Evolutionary conservation across 1,284 basidiomycete species (phyloP).

Genomic region (Phlebopus sp.): DNA sequence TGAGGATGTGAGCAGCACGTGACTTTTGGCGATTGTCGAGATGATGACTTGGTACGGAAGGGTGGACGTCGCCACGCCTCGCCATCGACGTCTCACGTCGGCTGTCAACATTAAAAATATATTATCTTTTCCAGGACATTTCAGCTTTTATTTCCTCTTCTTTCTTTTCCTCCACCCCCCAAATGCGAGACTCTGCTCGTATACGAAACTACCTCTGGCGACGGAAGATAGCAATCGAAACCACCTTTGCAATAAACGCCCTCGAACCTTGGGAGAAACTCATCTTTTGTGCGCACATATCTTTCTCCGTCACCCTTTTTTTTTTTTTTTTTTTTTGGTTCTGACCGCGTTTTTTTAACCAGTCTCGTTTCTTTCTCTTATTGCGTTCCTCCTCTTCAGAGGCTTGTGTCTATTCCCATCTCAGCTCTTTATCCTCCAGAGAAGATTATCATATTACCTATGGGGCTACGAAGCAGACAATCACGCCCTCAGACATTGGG

Average conservation of each 20-base stretch:
- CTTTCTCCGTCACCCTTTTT: not conserved
- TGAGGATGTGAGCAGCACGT: conserved; percentile 9
- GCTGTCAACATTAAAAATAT: conserved; percentile 5
- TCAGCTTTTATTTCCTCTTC: not conserved
- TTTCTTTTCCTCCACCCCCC: not conserved
- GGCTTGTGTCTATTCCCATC: conserved; percentile 29
- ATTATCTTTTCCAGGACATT: not conserved
- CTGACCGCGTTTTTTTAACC: conserved; percentile 1
- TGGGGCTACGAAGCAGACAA: conserved; percentile 29
- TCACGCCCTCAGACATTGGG: conserved; percentile 30
- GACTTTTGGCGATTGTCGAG: not conserved
- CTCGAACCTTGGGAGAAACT: conserved; percentile 62
- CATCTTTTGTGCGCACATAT: conserved; percentile 46
- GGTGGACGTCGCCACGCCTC: not conserved
- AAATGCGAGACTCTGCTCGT: conserved; percentile 18
- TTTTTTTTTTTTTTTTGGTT: not conserved
- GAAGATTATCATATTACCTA: conserved; percentile 32
- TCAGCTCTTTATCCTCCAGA: conserved; percentile 28
- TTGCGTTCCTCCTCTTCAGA: conserved; percentile 28
- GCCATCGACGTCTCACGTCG: conserved; percentile 11
- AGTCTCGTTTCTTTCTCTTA: conserved; percentile 29
- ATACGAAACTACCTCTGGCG: conserved; percentile 43
- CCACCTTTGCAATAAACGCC: conserved; percentile 50
- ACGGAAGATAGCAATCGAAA: conserved; percentile 47
- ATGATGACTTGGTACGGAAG: not conserved